These are phyloP conservation scores for Cucumis sativus DNA, from an alignment of 306 rosid species.

Conservation along the genomic window Cucumber_9930_V3 NC_026661.2:19354501-19355000, in stretches of 20 bases:
- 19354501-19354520: constrained; percentile 99
- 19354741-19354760: constrained; percentile 56
- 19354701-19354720: constrained; percentile 70
- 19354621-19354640: constrained; percentile 51
- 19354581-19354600: constrained; percentile 76
- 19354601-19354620: constrained; percentile 63
- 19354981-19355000: constrained; percentile 46
- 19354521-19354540: constrained; percentile 98
- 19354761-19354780: constrained; percentile 91
- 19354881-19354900: constrained; percentile 62
- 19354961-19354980: constrained; percentile 29
- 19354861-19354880: constrained; percentile 53
- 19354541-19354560: constrained; percentile 87
- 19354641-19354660: constrained; percentile 52
- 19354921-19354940: constrained; percentile 70
- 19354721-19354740: constrained; percentile 43
- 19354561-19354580: constrained; percentile 91
- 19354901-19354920: constrained; percentile 35
- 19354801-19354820: constrained; percentile 47
- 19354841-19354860: constrained; percentile 74
- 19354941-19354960: constrained; percentile 73
- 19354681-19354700: constrained; percentile 89
- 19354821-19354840: constrained; percentile 70
- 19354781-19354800: constrained; percentile 80
- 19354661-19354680: constrained; percentile 87